These are phyloP conservation scores for Arthrocladium fulminans DNA, from an alignment of 2,329 filamentous ascomycete species.

Conservation along the genomic window DNA sequence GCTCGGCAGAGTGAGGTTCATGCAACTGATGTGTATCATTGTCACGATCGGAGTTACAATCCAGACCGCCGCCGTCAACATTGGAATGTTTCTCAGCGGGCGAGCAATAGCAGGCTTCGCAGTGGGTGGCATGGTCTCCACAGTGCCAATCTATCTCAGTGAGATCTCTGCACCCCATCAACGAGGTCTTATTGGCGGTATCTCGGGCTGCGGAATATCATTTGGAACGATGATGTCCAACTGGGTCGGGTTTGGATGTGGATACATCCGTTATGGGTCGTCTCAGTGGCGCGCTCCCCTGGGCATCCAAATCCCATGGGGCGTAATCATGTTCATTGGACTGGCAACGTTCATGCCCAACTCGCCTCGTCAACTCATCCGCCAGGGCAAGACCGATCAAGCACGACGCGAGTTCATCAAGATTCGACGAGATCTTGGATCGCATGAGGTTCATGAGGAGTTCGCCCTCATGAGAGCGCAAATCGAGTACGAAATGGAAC, in stretches of 20 bases:
- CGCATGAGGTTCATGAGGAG: constrained; percentile 66
- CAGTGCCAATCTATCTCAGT: constrained; percentile 20
- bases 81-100: constrained; percentile 59
- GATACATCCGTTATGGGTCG: constrained; percentile 53
- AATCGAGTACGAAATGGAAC: constrained; percentile 68
- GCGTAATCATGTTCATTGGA: constrained; percentile 60
- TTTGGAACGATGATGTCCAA: constrained; percentile 68
- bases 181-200: constrained; percentile 66
- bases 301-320: constrained; percentile 70
- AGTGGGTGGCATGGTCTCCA: constrained; percentile 45
- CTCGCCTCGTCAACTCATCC: constrained; percentile 77
- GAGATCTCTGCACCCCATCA: constrained; percentile 48
- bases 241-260: constrained; percentile 63
- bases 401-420: constrained; percentile 55
- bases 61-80: constrained; percentile 49
- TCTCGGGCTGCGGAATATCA: constrained; percentile 77
- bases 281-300: constrained; percentile 74
- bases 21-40: constrained; percentile 52
- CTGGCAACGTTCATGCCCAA: constrained; percentile 72
- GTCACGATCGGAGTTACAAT: constrained; percentile 61
- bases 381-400: constrained; percentile 58
- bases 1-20: constrained; percentile 45
- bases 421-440: constrained; percentile 69
- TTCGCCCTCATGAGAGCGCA: constrained; percentile 80
- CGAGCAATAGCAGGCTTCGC: constrained; percentile 67